Percentiles rank a stretch among this genome's conserved stretches.
Conservation (phyloP, 177 flowering plant genomes). For the Vitis hybrid region DNA sequence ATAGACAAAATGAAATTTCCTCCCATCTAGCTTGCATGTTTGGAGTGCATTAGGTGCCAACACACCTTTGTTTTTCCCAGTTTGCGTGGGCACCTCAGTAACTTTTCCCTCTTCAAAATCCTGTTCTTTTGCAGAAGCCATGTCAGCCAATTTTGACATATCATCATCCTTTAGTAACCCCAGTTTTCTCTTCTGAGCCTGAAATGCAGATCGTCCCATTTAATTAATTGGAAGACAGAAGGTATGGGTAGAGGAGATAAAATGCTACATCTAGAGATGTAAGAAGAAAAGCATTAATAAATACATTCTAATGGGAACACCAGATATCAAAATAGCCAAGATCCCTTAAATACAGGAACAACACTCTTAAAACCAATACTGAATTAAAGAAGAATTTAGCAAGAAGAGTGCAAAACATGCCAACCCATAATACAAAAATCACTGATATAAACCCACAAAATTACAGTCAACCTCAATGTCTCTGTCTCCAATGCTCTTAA, state of each 20-base stretch:
- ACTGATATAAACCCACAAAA: not conserved
- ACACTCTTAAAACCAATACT: too few relatives aligned
- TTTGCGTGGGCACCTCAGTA: slow-evolving; percentile 13
- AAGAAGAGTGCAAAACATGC: too few relatives aligned
- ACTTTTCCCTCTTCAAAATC: slow-evolving; percentile 24
- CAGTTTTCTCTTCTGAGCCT: slow-evolving; percentile 86
- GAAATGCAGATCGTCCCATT: slow-evolving; percentile 8
- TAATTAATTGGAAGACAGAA: not conserved
- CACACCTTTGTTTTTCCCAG: slow-evolving; percentile 48
- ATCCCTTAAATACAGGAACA: too few relatives aligned
- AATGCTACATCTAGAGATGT: not conserved
- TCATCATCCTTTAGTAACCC: slow-evolving; percentile 65
- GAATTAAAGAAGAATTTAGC: too few relatives aligned
- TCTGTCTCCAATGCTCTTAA: not conserved
- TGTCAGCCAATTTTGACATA: slow-evolving; percentile 16
- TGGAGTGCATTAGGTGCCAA: not conserved
- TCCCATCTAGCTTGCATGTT: not conserved
- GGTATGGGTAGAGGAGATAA: not conserved
- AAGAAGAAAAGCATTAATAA: too few relatives aligned
- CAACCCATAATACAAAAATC: too few relatives aligned
- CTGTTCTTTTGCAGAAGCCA: slow-evolving; percentile 18
- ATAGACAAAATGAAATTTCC: not conserved
- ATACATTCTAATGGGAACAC: too few relatives aligned
- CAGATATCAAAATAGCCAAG: too few relatives aligned
- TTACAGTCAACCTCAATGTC: not conserved